Base-by-base conservation (phyloP, 139 green algal genomes). In the Helicosporidium sp. region DNA sequence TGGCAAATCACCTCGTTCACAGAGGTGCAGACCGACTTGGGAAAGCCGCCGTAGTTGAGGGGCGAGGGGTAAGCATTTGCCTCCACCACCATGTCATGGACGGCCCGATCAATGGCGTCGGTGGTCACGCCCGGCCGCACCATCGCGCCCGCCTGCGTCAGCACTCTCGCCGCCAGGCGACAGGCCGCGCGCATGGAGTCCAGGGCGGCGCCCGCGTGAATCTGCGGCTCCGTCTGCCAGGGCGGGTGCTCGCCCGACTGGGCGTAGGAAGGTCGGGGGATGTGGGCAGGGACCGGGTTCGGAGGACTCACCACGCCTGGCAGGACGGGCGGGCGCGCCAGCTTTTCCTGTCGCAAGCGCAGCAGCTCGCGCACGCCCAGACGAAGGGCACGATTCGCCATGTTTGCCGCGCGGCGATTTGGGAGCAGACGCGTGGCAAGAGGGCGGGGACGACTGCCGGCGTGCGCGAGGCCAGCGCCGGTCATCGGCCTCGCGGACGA, bases 1-100 rank as follows among this genome's bases (percentile, higher is more conserved):
- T 97, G 88, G 64, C 88, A 97, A 25, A 95, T 80, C 57, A 77
- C 92, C 68, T 98, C 89, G 64, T 98, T 98, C 13, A 98, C 71
- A 2, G 58, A 81, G 27, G 89, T 98, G 75, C 89, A 98, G 24
- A 98, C 89, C 26, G 57, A 80, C 69, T 98, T 97, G 40, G 89
- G 89, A 58, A 97, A 96, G 34, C 17, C 27, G 58, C 48, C 75
- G 66, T 91, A 97, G 42, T 82, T 92, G 31, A 93, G 72, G 8
- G 88, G 88, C 7, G 79, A 92, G 2, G 89, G 89, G 69, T 98
- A 96, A 2, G 87, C 85, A 2, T 74, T 75, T n/a, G 66, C 61
- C 0, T 80, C 77, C 13, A 91, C 57, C 3, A 76, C 81, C 68
- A 84, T 84, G 19, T 78, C 41, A 43, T 96, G 86, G 46, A 94